phyloP scores from a whole-genome alignment of 1,284 basidiomycete species.

The Leccinum pallidistipes region DNA sequence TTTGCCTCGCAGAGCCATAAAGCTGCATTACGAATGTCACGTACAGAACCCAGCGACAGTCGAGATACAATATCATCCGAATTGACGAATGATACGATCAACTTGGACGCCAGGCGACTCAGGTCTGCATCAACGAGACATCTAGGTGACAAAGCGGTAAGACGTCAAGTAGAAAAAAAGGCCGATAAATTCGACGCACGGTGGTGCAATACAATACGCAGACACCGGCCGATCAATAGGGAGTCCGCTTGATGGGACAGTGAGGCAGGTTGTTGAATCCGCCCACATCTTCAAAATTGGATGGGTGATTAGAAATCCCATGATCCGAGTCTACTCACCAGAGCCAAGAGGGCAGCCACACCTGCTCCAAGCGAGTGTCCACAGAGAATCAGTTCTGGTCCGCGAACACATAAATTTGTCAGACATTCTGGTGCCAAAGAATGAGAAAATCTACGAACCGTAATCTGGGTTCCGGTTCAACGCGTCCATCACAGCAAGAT shows the following conservation, averaged over 20 bases:
- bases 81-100: constrained; percentile 79
- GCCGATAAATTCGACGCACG: constrained; percentile 45
- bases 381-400: constrained; percentile 66
- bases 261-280: constrained; percentile 72
- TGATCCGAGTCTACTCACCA: constrained; percentile 45
- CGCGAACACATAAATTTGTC: constrained; percentile 9
- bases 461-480: constrained; percentile 68
- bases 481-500: constrained; percentile 71
- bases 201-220: constrained; percentile 81
- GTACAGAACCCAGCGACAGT: constrained; percentile 74
- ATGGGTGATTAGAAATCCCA: neutral
- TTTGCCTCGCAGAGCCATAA: constrained; percentile 78
- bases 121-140: constrained; percentile 60
- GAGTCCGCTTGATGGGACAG: constrained; percentile 68
- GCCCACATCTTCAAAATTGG: constrained; percentile 73
- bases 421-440: constrained; percentile 1
- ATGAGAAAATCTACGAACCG: constrained; percentile 42
- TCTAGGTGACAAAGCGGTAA: constrained; percentile 34
- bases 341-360: constrained; percentile 72
- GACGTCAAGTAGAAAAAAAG: constrained; percentile 4
- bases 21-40: constrained; percentile 73
- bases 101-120: constrained; percentile 50
- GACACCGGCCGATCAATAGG: constrained; percentile 66
- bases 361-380: constrained; percentile 91
- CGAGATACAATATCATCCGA: constrained; percentile 82